Evolutionary conservation across 106 monocot genomes (phyloP).

Genomic region (Allium cepa): DNA sequence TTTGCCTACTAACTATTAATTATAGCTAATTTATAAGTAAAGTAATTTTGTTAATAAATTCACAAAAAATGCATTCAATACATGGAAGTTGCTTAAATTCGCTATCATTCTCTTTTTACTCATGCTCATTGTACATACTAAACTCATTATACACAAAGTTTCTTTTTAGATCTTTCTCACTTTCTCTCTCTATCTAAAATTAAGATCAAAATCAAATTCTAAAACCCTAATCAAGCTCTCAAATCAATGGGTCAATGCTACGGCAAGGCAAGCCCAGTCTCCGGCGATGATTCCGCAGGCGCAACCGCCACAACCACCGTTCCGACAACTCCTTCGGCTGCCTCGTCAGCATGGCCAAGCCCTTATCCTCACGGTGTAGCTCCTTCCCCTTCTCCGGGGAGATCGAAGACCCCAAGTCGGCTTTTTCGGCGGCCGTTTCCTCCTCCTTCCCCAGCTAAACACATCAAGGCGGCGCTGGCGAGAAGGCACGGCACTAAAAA

Average conservation of each 20-base stretch:
- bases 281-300: conserved; percentile 21
- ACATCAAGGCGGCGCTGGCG: conserved; percentile 32
- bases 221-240: not conserved
- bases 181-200: not conserved
- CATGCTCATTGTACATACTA: not conserved
- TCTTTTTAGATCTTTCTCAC: not conserved
- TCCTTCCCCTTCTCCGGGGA: conserved; percentile 51
- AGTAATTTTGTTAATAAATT: too few relatives aligned
- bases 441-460: conserved; percentile 49
- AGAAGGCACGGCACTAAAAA: conserved; percentile 19
- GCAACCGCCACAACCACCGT: not conserved
- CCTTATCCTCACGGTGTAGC: conserved; percentile 36
- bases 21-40: too few relatives aligned
- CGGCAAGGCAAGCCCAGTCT: conserved; percentile 38
- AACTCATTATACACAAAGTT: not conserved
- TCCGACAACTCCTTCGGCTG: conserved; percentile 20
- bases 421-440: conserved; percentile 51
- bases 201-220: not conserved
- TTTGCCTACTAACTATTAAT: too few relatives aligned
- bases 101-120: too few relatives aligned
- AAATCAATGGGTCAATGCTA: conserved; percentile 63
- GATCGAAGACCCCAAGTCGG: conserved; percentile 36
- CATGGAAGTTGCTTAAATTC: too few relatives aligned
- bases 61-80: too few relatives aligned
- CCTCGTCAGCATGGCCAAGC: conserved; percentile 41